Evolutionary conservation across 2,329 filamentous ascomycete genomes (phyloP), one percentile per base, ranked within the genome.

Genomic region (Calonectria crousiana): DNA sequence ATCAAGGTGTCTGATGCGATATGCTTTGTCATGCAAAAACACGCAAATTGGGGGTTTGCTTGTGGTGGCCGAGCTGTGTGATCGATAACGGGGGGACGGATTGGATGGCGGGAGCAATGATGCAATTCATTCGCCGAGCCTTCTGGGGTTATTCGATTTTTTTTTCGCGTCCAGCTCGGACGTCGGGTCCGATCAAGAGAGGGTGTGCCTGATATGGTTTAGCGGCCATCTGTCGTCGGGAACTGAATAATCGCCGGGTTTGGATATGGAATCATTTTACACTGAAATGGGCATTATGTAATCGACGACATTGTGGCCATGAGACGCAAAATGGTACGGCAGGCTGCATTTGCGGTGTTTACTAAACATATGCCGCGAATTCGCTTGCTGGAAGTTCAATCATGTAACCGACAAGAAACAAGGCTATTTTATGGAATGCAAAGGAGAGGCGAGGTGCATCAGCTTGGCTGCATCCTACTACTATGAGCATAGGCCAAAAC

Each of bases 1-100:
- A 60, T 36, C 32, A 44, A n/a, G 20, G 23, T 56, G 51, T 14
- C n/a, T 32, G 32, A 67, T 51, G 64, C 32, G 36, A 38, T 41
- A 16, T 78, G 77, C 74, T 78, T 78, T 78, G 77, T 78, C 69
- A 78, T 73, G 67, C 67, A 69, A 56, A 51, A 62, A 60, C 23
- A 23, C 51, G 49, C 66, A 26, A 44, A 52, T 23, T 64, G 32
- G 67, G 32, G 18, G 56, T 51, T 41, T 23, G 69, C 51, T 20
- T 30, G 23, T 52, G 72, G 62, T 64, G 34, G 49, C 53, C 26
- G 66, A 69, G 36, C 38, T 67, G 56, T 26, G 64, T 53, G 60
- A 38, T 67, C 51, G 71, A 71, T 75, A 76, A 73, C 68, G 30
- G 18, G 69, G 38, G 58, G 44, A 51, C 23, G 52, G 44, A 66